A percentile compares a stretch with the other conserved stretches of the same genome.
Evolutionary conservation across 257 asterid genomes (phyloP).

Genomic region (Solanum tacnaense): DNA sequence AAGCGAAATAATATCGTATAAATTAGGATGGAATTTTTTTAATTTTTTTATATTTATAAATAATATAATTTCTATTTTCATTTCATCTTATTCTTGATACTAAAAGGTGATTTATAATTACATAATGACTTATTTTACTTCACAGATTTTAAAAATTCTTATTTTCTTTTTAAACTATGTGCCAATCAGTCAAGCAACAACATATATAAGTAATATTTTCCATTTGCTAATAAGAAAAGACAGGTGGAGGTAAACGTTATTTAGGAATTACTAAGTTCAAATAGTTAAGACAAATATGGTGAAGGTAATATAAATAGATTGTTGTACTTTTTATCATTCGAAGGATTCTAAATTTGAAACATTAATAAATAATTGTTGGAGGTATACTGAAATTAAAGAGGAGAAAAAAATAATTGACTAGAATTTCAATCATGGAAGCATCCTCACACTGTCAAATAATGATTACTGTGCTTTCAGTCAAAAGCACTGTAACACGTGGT

Average conservation of each 20-base stretch:
- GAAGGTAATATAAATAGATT: neutral
- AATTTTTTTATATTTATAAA: too few relatives aligned
- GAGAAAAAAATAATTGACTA: neutral
- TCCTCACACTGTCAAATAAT: neutral
- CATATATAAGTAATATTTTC: neutral
- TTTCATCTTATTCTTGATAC: too few relatives aligned
- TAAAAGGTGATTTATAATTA: too few relatives aligned
- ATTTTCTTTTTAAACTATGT: too few relatives aligned
- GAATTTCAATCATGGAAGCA: neutral
- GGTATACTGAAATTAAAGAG: neutral
- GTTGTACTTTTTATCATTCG: neutral
- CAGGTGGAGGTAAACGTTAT: neutral
- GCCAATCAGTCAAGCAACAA: neutral
- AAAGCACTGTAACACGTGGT: neutral
- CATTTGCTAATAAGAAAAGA: neutral
- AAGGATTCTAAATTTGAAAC: neutral
- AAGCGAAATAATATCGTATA: too few relatives aligned
- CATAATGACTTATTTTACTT: neutral
- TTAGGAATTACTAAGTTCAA: neutral
- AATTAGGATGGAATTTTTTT: too few relatives aligned
- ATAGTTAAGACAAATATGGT: neutral
- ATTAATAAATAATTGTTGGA: neutral
- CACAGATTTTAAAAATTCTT: neutral
- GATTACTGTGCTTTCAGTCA: neutral
- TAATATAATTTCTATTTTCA: neutral